Evolutionary conservation across 108 stramenopile species (phyloP).

Genomic region (Fragilariopsis cylindrus): DNA sequence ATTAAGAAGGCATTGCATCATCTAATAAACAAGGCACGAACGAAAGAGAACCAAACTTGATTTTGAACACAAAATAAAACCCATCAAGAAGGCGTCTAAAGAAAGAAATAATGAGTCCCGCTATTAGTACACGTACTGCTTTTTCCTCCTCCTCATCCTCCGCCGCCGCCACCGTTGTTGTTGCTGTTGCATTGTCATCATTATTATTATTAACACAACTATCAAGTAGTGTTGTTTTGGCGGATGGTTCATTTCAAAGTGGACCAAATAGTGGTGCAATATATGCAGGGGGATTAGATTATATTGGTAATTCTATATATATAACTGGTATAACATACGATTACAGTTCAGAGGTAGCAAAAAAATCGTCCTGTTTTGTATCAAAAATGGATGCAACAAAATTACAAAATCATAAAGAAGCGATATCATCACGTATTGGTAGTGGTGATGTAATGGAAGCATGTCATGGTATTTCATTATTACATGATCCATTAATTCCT

Average conservation of each 20-base stretch:
- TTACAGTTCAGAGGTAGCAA: background rate
- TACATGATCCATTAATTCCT: background rate
- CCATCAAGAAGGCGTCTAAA: background rate
- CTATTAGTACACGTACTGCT: background rate
- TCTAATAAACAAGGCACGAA: background rate
- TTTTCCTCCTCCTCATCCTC: background rate
- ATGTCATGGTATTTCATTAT: constrained; percentile 11
- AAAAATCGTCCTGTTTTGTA: constrained; percentile 1
- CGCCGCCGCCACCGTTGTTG: background rate
- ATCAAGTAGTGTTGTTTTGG: background rate
- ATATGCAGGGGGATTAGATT: constrained; percentile 22
- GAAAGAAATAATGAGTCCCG: background rate
- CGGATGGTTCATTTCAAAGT: constrained; percentile 11
- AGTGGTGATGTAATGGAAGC: constrained; percentile 7
- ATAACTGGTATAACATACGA: constrained; percentile 30
- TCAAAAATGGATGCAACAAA: background rate
- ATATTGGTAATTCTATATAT: constrained; percentile 1
- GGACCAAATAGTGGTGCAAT: constrained; percentile 12
- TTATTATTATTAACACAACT: background rate
- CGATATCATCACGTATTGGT: background rate
- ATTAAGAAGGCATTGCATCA: background rate
- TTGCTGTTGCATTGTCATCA: background rate
- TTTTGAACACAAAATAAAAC: background rate
- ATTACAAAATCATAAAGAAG: background rate
- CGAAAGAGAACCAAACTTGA: background rate